A percentile compares a stretch with the other conserved stretches of the same genome.
These are phyloP conservation scores for Colletotrichum magnum DNA, from an alignment of 2,329 filamentous ascomycete species.

Conservation along the genomic window DNA sequence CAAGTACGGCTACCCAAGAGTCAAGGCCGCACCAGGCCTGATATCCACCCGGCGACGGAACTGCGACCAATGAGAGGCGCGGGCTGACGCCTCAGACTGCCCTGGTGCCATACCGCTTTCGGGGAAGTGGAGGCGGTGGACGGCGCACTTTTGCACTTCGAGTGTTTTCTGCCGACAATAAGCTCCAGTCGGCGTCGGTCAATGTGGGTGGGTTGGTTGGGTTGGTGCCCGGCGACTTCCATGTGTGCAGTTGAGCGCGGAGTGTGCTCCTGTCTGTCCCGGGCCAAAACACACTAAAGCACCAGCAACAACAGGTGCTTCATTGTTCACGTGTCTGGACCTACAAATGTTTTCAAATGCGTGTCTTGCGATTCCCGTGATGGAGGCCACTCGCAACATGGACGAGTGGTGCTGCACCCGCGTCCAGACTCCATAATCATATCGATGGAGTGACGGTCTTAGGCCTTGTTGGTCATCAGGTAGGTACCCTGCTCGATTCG, in stretches of 20 bases:
- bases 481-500: constrained; percentile 28
- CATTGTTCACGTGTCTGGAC: too few species aligned
- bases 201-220: neutral
- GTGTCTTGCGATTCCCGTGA: too few species aligned
- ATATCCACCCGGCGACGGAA: neutral
- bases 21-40: neutral
- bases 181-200: constrained; percentile 9
- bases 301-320: too few species aligned
- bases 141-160: constrained; percentile 35
- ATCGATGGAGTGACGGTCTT: neutral
- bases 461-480: constrained; percentile 7
- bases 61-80: constrained; percentile 7
- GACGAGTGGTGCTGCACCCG: constrained; percentile 3
- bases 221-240: neutral
- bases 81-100: constrained; percentile 16
- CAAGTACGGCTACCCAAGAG: constrained; percentile 12
- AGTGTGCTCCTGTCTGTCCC: neutral
- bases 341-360: too few species aligned
- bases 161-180: constrained; percentile 31
- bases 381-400: neutral
- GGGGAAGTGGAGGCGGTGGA: constrained; percentile 28
- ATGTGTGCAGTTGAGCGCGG: neutral
- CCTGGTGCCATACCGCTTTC: constrained; percentile 40
- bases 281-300: too few species aligned
- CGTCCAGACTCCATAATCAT: neutral